Base-by-base conservation (phyloP, 257 asterid species). In the Asclepias syriaca region DNA sequence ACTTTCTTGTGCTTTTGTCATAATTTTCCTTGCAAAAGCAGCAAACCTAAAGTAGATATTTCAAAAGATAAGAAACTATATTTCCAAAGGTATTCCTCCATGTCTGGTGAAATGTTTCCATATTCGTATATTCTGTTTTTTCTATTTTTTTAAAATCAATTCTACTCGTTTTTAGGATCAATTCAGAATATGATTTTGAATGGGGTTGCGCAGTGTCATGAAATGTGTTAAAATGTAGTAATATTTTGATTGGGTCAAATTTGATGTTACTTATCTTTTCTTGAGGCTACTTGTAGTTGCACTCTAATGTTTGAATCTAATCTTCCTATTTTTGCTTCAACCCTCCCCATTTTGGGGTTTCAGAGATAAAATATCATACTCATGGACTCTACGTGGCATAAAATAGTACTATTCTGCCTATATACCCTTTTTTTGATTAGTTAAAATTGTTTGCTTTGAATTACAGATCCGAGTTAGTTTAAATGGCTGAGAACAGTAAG, bases 401-500 rank as follows among this genome's bases (percentile, higher is more conserved):
- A 24, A 22, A 22, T 58, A 6, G 8, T 8, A 24, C 39, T 22
- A 0, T 19, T 54, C 27, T 54, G 8, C 59, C 59, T 8, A 19
- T 54, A 18, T 18, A 19, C 24, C 18, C 19, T 3, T 29, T 29
- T 60, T 60, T 60, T 40, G 34, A 60, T 29, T 29, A 32, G 39
- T 32, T 61, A 61, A 61, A 21, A 16, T 1, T 8, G 29, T 18
- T 64, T 21, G 11, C 22, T 37, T 37, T 29, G 27, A 63, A 34
- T 34, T 24, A 64, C 66, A 57, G 53, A 24, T 43, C 46, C 14
- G 16, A 53, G 37, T 61, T 63, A 34, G 34, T 39, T 57, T 64
- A 65, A 51, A 89, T 89, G 96, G 90, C 88, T 65, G 88, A 83
- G n/a, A 76, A 76, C 5, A 74, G 76, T 69, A 79, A 78, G 69